A percentile compares a stretch with the other conserved stretches of the same genome.
Evolutionary conservation across 2,329 filamentous ascomycete genomes (phyloP).

Genomic region (Plenodomus biglobosus): DNA sequence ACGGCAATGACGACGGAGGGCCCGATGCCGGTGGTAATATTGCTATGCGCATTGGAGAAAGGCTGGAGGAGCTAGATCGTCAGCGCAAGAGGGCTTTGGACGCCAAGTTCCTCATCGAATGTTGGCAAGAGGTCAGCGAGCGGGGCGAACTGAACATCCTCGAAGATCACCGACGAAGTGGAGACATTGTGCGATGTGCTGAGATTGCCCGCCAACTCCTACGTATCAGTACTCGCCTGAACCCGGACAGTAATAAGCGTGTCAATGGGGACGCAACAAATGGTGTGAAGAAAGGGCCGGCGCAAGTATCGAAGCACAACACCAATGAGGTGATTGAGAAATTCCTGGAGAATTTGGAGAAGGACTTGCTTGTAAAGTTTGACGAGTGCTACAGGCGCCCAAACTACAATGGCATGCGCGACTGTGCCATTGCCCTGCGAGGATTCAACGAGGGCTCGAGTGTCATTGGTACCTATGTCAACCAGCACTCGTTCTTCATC

Average conservation of each 20-base stretch:
- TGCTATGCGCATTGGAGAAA: slow-evolving; percentile 92
- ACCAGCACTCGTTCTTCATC: slow-evolving; percentile 99
- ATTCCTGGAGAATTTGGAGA: slow-evolving; percentile 92
- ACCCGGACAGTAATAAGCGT: slow-evolving; percentile 64
- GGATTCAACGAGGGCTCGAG: slow-evolving; percentile 96
- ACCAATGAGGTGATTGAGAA: slow-evolving; percentile 93
- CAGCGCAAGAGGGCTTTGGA: slow-evolving; percentile 88
- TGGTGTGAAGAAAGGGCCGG: slow-evolving; percentile 44
- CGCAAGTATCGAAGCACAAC: slow-evolving; percentile 53
- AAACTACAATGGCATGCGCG: slow-evolving; percentile 97
- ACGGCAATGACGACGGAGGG: slow-evolving; percentile 60
- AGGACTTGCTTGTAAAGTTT: slow-evolving; percentile 93
- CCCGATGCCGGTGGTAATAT: slow-evolving; percentile 73
- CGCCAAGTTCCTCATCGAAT: slow-evolving; percentile 92
- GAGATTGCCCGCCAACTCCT: slow-evolving; percentile 91
- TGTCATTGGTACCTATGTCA: slow-evolving; percentile 94
- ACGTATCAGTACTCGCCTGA: slow-evolving; percentile 88
- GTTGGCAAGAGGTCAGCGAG: slow-evolving; percentile 94
- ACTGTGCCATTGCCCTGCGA: slow-evolving; percentile 88
- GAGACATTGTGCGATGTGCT: slow-evolving; percentile 90
- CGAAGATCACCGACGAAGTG: slow-evolving; percentile 83
- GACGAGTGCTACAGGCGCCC: slow-evolving; percentile 94
- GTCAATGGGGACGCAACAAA: slow-evolving; percentile 51
- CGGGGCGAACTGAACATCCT: slow-evolving; percentile 82
- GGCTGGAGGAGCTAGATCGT: slow-evolving; percentile 88